Evolutionary conservation across 2,329 filamentous ascomycete genomes (phyloP).

Genomic region (Pseudogymnoascus sp.): DNA sequence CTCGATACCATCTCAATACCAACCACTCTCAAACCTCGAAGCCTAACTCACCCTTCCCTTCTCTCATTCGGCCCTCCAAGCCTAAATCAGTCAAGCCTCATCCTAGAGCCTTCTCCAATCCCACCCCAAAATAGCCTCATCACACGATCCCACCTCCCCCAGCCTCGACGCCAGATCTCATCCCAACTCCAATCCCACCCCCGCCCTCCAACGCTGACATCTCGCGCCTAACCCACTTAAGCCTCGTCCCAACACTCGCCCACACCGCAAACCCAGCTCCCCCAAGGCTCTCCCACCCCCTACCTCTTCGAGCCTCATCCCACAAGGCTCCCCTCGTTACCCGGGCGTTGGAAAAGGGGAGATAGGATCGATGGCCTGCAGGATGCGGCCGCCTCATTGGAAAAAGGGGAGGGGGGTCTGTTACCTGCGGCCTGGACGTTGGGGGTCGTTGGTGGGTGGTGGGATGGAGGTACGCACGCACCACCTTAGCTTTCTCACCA

Average conservation of each 20-base stretch:
- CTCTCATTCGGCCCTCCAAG: not conserved
- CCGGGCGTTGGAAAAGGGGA: not conserved
- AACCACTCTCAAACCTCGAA: not conserved
- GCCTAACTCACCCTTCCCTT: not conserved
- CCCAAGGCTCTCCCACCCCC: not conserved
- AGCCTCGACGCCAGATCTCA: not conserved
- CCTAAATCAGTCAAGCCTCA: not conserved
- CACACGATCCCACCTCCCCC: not conserved
- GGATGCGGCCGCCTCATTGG: not conserved
- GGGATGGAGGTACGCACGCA: not conserved
- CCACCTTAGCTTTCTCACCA: not conserved
- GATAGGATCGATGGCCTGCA: not conserved
- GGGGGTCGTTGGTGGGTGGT: not conserved
- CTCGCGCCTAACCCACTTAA: not conserved
- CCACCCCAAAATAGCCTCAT: not conserved
- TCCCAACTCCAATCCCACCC: not conserved
- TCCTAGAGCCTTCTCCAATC: not conserved
- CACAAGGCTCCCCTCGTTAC: not conserved
- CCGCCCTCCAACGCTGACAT: not conserved
- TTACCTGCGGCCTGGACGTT: not conserved
- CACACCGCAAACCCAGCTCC: not conserved
- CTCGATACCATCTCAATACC: not conserved
- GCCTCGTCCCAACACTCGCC: not conserved
- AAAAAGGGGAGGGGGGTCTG: not conserved
- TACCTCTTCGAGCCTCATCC: not conserved